Evolutionary conservation across 2,329 filamentous ascomycete species (phyloP).

Genomic region (Cladosporium austrohemisphaericum): DNA sequence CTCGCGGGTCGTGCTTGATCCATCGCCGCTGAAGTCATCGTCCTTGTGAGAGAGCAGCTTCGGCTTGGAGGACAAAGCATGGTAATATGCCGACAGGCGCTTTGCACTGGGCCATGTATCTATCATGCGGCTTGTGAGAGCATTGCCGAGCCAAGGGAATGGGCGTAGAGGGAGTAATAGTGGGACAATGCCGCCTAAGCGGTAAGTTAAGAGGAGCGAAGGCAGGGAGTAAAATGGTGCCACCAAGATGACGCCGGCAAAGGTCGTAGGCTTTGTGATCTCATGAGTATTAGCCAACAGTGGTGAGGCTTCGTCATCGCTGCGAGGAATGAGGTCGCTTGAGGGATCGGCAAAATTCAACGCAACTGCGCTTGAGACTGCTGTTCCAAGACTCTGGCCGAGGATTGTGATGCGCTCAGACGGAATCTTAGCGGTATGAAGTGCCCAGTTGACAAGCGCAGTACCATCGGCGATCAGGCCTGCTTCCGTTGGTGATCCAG

Average conservation of each 20-base stretch:
- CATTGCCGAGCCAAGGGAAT: conserved; percentile 61
- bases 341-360: conserved; percentile 57
- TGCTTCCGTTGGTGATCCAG: conserved; percentile 72
- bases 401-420: conserved; percentile 72
- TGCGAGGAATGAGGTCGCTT: not conserved
- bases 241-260: conserved; percentile 75
- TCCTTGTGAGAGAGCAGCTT: conserved; percentile 34
- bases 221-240: conserved; percentile 74
- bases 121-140: conserved; percentile 61
- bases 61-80: conserved; percentile 43
- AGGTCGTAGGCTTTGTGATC: conserved; percentile 48
- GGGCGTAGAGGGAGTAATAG: conserved; percentile 69
- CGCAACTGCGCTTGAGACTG: conserved; percentile 70
- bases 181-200: conserved; percentile 72
- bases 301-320: conserved; percentile 17
- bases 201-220: conserved; percentile 71
- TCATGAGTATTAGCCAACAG: not conserved
- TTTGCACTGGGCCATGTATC: conserved; percentile 76
- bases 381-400: conserved; percentile 86
- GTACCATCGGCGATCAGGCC: conserved; percentile 78
- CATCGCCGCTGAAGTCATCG: conserved; percentile 38
- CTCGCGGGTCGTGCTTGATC: conserved; percentile 21
- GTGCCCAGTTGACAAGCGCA: conserved; percentile 68
- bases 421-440: conserved; percentile 61
- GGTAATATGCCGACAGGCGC: conserved; percentile 63